phyloP scores from a whole-genome alignment of 2,329 filamentous ascomycete species.

The Trichoderma sp. region DNA sequence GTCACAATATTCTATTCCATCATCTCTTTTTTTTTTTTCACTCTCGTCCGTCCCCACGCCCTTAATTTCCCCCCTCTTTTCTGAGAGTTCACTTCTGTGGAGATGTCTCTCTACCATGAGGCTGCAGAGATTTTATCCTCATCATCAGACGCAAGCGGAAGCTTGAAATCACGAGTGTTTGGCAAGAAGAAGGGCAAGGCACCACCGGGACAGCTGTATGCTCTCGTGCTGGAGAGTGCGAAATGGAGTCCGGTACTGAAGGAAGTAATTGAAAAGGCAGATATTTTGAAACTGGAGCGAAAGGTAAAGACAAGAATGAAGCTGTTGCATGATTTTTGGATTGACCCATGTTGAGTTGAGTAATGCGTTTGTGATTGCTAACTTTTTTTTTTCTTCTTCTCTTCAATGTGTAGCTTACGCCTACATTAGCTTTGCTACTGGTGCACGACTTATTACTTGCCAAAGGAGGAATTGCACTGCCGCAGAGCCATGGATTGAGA shows the following conservation, averaged over 20 bases:
- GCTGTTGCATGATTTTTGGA: background rate
- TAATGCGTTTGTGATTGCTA: background rate
- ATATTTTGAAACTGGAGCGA: conserved; percentile 72
- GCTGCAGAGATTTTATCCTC: conserved; percentile 70
- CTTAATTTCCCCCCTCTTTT: background rate
- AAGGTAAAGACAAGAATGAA: conserved; percentile 59
- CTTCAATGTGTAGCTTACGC: conserved; percentile 63
- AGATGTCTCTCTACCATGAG: conserved; percentile 95
- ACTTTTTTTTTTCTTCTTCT: background rate
- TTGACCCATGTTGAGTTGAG: background rate
- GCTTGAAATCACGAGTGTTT: conserved; percentile 83
- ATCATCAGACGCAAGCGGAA: conserved; percentile 59
- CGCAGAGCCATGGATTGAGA: conserved; percentile 73
- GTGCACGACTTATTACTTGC: conserved; percentile 81
- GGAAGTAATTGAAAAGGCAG: conserved; percentile 81
- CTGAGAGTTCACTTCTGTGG: background rate
- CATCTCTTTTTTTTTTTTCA: background rate
- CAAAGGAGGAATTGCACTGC: conserved; percentile 78
- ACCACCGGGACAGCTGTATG: conserved; percentile 77
- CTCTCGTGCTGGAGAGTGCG: conserved; percentile 77
- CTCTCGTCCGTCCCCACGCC: background rate
- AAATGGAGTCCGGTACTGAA: conserved; percentile 89
- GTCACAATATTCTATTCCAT: background rate
- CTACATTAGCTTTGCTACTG: conserved; percentile 74
- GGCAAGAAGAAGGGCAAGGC: conserved; percentile 70